Conservation (phyloP, 2,329 filamentous ascomycete genomes). For the Cercospora beticola region DNA sequence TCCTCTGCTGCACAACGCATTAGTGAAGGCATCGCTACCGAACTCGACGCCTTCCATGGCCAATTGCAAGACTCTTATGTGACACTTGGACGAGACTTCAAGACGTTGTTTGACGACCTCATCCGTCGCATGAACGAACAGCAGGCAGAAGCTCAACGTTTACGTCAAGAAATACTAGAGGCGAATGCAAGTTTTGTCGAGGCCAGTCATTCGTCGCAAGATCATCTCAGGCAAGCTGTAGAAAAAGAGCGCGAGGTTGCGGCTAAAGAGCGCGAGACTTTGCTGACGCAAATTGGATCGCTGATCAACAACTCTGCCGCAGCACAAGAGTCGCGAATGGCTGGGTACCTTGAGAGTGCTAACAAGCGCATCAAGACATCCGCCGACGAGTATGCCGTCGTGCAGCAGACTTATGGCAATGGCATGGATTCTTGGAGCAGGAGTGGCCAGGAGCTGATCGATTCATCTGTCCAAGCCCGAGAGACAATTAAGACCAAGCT, state of each 20-base stretch:
- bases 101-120: slow-evolving; percentile 77
- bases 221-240: slow-evolving; percentile 66
- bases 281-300: slow-evolving; percentile 74
- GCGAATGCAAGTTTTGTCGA: slow-evolving; percentile 68
- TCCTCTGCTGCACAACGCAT: slow-evolving; percentile 84
- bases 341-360: slow-evolving; percentile 63
- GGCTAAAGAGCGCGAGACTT: slow-evolving; percentile 68
- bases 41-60: slow-evolving; percentile 79
- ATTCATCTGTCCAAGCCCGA: slow-evolving; percentile 69
- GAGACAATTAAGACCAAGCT: slow-evolving; percentile 78
- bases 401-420: slow-evolving; percentile 64
- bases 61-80: slow-evolving; percentile 84
- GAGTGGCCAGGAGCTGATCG: slow-evolving; percentile 67
- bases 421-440: slow-evolving; percentile 74
- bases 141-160: slow-evolving; percentile 69
- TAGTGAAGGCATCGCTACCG: slow-evolving; percentile 81
- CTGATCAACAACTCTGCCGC: slow-evolving; percentile 74
- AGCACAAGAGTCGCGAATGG: slow-evolving; percentile 69
- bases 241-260: slow-evolving; percentile 74
- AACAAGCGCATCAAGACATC: slow-evolving; percentile 51
- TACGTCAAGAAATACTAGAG: slow-evolving; percentile 69
- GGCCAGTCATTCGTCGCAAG: slow-evolving; percentile 66
- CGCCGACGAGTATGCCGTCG: slow-evolving; percentile 55
- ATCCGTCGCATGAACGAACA: slow-evolving; percentile 73
- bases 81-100: slow-evolving; percentile 80